These are phyloP conservation scores for Debaryomyces hansenii DNA, from an alignment of 805 yeast species.

Conservation along the genomic window DNA sequence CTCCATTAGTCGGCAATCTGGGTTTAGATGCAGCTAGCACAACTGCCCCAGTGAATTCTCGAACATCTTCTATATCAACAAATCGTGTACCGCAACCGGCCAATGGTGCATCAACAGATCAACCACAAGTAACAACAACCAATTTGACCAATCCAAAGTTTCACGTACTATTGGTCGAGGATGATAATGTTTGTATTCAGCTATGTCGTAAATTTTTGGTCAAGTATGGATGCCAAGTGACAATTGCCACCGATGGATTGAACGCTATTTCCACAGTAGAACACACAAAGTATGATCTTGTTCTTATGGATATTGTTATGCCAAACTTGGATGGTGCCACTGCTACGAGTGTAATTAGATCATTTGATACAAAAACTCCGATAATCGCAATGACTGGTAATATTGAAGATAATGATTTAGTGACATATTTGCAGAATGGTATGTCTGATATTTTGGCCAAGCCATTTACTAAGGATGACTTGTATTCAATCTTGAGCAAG, in stretches of 20 bases:
- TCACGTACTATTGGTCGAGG: conserved; percentile 77
- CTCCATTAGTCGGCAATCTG: conserved; percentile 11
- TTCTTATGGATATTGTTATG: conserved; percentile 86
- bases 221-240: conserved; percentile 90
- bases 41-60: conserved; percentile 1
- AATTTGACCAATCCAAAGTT: conserved; percentile 46
- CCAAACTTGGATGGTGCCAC: conserved; percentile 87
- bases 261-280: conserved; percentile 80
- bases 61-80: conserved; percentile 4
- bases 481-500: conserved; percentile 74
- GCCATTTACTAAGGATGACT: conserved; percentile 87
- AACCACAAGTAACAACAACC: conserved; percentile 19
- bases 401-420: conserved; percentile 77
- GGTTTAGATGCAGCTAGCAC: conserved; percentile 6
- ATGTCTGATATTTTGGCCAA: conserved; percentile 92
- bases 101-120: conserved; percentile 3
- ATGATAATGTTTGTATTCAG: conserved; percentile 78
- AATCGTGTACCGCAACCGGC: conserved; percentile 3
- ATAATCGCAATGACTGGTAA: conserved; percentile 94
- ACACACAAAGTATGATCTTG: conserved; percentile 69
- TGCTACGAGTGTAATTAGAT: conserved; percentile 85
- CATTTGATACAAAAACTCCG: conserved; percentile 82
- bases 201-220: conserved; percentile 78
- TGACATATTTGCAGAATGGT: conserved; percentile 79
- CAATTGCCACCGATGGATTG: conserved; percentile 89